phyloP scores from a whole-genome alignment of 108 stramenopile species.

The Skeletonema marinoi region DNA sequence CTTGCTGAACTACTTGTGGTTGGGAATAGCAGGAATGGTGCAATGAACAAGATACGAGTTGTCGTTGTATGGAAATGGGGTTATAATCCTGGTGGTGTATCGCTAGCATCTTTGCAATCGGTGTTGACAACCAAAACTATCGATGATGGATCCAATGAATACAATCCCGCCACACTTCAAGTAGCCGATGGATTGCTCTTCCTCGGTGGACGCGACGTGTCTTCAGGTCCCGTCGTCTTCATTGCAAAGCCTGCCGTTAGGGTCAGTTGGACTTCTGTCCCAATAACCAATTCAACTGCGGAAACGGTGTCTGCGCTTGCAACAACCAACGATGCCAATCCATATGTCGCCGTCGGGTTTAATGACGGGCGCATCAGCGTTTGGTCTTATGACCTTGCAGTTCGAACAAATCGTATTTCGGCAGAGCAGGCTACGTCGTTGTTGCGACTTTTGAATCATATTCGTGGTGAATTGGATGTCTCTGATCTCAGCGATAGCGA shows the following conservation, averaged over 20 bases:
- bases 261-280: conserved; percentile 74
- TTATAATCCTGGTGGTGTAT: conserved; percentile 43
- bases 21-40: conserved; percentile 12
- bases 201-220: conserved; percentile 57
- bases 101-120: conserved; percentile 60
- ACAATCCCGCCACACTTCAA: conserved; percentile 60
- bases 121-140: conserved; percentile 55
- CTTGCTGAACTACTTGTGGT: conserved; percentile 52
- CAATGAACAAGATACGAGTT: conserved; percentile 41
- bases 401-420: conserved; percentile 46
- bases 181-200: conserved; percentile 79
- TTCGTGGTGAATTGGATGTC: conserved; percentile 47
- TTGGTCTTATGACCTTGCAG: conserved; percentile 75
- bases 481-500: conserved; percentile 28
- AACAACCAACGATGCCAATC: conserved; percentile 33
- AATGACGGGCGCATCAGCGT: conserved; percentile 71
- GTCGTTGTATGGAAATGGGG: conserved; percentile 89
- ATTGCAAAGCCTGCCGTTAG: conserved; percentile 73
- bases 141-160: conserved; percentile 40
- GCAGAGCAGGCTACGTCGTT: conserved; percentile 15
- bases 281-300: conserved; percentile 43
- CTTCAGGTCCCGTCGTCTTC: conserved; percentile 61
- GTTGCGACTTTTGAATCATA: conserved; percentile 51
- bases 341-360: conserved; percentile 72
- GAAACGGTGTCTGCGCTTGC: conserved; percentile 51